Percentiles rank a stretch among this genome's conserved stretches.
phyloP scores from a whole-genome alignment of 352 stramenopile genomes.

The Peronospora destructor region DNA sequence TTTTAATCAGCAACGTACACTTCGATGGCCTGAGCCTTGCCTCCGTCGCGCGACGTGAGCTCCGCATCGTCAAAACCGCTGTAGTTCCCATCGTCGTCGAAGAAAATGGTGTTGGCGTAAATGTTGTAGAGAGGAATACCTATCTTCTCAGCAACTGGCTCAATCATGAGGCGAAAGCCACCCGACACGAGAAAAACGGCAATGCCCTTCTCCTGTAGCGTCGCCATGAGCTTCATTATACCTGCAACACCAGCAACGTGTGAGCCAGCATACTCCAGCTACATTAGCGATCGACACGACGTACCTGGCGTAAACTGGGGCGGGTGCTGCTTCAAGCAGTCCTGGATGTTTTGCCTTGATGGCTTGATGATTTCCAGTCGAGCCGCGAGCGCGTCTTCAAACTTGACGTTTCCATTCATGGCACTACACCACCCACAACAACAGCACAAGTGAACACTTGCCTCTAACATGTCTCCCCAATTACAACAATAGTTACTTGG shows the following conservation, averaged over 20 bases:
- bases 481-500: slow-evolving; percentile 45
- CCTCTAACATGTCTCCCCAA: not conserved
- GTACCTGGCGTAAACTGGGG: slow-evolving; percentile 82
- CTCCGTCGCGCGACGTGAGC: slow-evolving; percentile 86
- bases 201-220: slow-evolving; percentile 86
- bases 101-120: slow-evolving; percentile 97
- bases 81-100: slow-evolving; percentile 87
- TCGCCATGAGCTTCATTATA: slow-evolving; percentile 85
- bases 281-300: not conserved
- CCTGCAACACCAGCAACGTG: slow-evolving; percentile 21
- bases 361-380: slow-evolving; percentile 95
- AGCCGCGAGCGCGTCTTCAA: slow-evolving; percentile 94
- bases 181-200: slow-evolving; percentile 97
- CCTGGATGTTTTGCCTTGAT: slow-evolving; percentile 79
- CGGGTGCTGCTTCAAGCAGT: slow-evolving; percentile 88
- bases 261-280: not conserved
- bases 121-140: slow-evolving; percentile 87
- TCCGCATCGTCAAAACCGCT: slow-evolving; percentile 91
- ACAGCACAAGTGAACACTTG: slow-evolving; percentile 1
- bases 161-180: slow-evolving; percentile 98
- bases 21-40: slow-evolving; percentile 75
- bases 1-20: slow-evolving; percentile 29
- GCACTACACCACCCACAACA: slow-evolving; percentile 55
- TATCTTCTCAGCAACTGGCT: slow-evolving; percentile 89
- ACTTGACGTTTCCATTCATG: slow-evolving; percentile 97